These are phyloP conservation scores for Penicillium sp. DNA, from an alignment of 2,329 filamentous ascomycete genomes.

Conservation along the genomic window DNA sequence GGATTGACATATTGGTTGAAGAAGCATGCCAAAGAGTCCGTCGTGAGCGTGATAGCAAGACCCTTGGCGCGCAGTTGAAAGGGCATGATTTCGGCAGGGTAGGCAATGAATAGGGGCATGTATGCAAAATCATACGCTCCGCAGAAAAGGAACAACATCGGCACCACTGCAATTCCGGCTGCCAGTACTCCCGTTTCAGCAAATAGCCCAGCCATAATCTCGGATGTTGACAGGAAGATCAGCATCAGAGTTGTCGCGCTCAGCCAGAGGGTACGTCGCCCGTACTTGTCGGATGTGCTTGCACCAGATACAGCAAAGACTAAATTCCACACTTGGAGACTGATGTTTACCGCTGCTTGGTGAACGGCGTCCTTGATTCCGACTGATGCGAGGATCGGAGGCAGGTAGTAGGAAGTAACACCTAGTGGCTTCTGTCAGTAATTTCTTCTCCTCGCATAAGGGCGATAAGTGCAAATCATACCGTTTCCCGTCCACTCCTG, in stretches of 20 bases:
- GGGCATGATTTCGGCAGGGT: constrained; percentile 19
- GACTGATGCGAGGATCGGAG: constrained; percentile 35
- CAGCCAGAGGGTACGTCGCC: constrained; percentile 14
- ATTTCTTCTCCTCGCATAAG: background rate
- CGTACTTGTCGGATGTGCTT: constrained; percentile 9
- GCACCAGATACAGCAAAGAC: constrained; percentile 18
- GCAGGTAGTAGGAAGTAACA: constrained; percentile 35
- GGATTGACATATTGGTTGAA: constrained; percentile 44
- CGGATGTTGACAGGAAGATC: constrained; percentile 16
- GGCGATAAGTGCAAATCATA: constrained; percentile 20
- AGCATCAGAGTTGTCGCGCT: constrained; percentile 13
- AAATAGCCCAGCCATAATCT: constrained; percentile 15
- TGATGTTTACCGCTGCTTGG: constrained; percentile 25
- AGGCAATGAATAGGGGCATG: constrained; percentile 19
- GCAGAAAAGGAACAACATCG: constrained; percentile 18
- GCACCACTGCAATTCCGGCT: constrained; percentile 29
- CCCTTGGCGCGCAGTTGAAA: constrained; percentile 21
- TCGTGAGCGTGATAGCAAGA: constrained; percentile 19
- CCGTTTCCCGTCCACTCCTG: constrained; percentile 29
- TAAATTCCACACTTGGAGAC: constrained; percentile 25
- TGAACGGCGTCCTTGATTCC: constrained; percentile 23
- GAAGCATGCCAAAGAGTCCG: constrained; percentile 23
- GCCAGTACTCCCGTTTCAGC: constrained; percentile 13
- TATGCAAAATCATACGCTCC: constrained; percentile 20
- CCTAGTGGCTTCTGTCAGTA: constrained; percentile 15